These are phyloP conservation scores for Eimeria tenella DNA, from an alignment of 169 alveolate genomes.

Conservation along the genomic window DNA sequence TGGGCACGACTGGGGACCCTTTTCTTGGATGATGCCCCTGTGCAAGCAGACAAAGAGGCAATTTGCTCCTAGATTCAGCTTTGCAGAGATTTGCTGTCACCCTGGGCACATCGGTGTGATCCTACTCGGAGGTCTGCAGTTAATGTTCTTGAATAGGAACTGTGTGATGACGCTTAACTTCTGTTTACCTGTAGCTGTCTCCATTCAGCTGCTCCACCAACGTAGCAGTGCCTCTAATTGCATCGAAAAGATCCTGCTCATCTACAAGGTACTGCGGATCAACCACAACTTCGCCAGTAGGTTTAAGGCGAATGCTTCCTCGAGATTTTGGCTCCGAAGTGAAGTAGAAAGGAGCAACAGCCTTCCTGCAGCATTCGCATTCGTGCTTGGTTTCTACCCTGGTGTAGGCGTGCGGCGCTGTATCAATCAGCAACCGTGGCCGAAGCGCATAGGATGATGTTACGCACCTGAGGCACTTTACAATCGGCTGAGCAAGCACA, in stretches of 20 bases:
- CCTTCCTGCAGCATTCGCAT: slow-evolving; percentile 74
- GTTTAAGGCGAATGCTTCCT: slow-evolving; percentile 80
- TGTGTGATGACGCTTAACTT: too few relatives aligned
- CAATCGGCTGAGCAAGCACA: slow-evolving; percentile 69
- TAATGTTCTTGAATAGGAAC: not conserved
- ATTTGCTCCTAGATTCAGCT: not conserved
- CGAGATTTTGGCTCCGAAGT: slow-evolving; percentile 86
- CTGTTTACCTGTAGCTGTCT: slow-evolving; percentile 78
- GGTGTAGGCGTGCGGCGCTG: not conserved
- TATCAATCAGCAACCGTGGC: not conserved
- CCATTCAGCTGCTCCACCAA: slow-evolving; percentile 81
- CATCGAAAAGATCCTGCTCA: slow-evolving; percentile 83
- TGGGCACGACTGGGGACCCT: slow-evolving; percentile 71
- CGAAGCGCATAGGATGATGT: not conserved
- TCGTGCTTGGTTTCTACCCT: not conserved
- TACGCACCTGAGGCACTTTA: slow-evolving; percentile 76
- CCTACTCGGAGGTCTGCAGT: too few relatives aligned
- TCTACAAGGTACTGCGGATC: slow-evolving; percentile 82
- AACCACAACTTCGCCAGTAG: slow-evolving; percentile 81
- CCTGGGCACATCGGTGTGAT: too few relatives aligned
- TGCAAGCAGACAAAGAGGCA: not conserved
- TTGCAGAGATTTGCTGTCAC: not conserved
- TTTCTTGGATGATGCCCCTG: slow-evolving; percentile 73
- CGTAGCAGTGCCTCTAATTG: slow-evolving; percentile 81
- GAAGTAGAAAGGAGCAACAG: slow-evolving; percentile 84